A percentile compares a stretch with the other conserved stretches of the same genome.
phyloP scores from a whole-genome alignment of 805 yeast species.

The Komagataella mondaviorum region DNA sequence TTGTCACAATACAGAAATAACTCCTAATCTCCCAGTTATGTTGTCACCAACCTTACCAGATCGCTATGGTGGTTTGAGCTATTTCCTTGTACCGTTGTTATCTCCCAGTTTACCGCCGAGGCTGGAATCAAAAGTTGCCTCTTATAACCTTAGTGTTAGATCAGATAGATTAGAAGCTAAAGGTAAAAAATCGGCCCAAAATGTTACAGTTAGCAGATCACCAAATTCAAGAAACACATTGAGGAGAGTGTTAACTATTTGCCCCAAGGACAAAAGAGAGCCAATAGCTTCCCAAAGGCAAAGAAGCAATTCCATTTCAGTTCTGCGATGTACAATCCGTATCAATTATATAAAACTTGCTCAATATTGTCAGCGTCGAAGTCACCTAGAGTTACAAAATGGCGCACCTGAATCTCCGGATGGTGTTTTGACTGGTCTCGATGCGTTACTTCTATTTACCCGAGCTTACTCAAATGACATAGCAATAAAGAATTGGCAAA shows the following conservation, averaged over 20 bases:
- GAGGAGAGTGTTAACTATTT: background rate
- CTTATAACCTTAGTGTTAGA: background rate
- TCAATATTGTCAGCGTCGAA: background rate
- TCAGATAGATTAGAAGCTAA: background rate
- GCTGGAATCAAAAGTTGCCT: background rate
- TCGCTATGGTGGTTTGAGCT: background rate
- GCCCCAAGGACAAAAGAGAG: background rate
- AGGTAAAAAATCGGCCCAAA: background rate
- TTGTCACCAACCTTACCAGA: background rate
- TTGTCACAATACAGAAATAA: background rate
- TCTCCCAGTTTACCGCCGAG: background rate
- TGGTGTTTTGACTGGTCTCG: background rate
- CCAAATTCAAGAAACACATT: background rate
- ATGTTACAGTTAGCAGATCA: background rate
- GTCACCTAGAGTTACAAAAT: background rate
- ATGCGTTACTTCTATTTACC: background rate
- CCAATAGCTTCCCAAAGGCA: background rate
- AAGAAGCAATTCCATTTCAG: background rate
- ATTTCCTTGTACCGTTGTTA: conserved; percentile 2
- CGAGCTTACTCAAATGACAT: background rate
- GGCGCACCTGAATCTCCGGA: background rate
- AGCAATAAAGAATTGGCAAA: background rate
- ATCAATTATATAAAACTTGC: background rate
- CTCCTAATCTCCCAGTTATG: background rate
- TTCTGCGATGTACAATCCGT: background rate